Evolutionary conservation across 1,284 basidiomycete genomes (phyloP), one percentile per base, ranked within the genome.

Genomic region (Ceratobasidium sp.): DNA sequence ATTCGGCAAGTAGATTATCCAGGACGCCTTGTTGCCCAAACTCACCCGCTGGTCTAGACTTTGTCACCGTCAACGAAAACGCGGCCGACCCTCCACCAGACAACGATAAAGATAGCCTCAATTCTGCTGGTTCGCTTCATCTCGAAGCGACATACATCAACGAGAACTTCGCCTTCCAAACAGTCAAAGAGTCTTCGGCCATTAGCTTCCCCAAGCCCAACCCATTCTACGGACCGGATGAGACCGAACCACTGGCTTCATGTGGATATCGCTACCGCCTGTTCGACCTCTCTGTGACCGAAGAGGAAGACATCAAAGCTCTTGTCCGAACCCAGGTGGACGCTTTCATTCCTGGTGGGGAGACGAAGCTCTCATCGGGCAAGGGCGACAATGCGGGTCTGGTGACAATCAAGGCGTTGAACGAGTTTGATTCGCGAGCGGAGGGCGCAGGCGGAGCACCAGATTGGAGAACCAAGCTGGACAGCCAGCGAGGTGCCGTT

Each of bases 141-240:
- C 89, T 99, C 60, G 98, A 99, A 85, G 98, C 98, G 14, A 99
- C 97, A 46, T 99, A 98, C 86, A 96, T 99, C 88, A 99, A 99
- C 88, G 96, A 98, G 85, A 99, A 99, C 87, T 99, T 99, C 84
- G 93, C 94, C 41, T 98, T 97, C 89, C 98, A 99, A 86, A 93
- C 96, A 65, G 97, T 98, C 77, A 89, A 91, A 80, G 95, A 97
- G 84, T 89, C 85, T 57, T 82, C 87, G 6, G 88, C 91, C 4
- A 87, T 93, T 64, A 91, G 95, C 78, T 91, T 97, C 82, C 89
- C 90, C 33, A 90, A 95, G 81, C 92, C 96, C 1, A 99, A 99
- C 86, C 98, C 95, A 38, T 99, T 99, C 90, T 97, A 98, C 85
- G 95, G 95, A 1, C 89, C 94, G 8, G 96, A 96, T 52, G 97